Evolutionary conservation across 768 basidiomycete species (phyloP).

Genomic region (Kwoniella sp.): DNA sequence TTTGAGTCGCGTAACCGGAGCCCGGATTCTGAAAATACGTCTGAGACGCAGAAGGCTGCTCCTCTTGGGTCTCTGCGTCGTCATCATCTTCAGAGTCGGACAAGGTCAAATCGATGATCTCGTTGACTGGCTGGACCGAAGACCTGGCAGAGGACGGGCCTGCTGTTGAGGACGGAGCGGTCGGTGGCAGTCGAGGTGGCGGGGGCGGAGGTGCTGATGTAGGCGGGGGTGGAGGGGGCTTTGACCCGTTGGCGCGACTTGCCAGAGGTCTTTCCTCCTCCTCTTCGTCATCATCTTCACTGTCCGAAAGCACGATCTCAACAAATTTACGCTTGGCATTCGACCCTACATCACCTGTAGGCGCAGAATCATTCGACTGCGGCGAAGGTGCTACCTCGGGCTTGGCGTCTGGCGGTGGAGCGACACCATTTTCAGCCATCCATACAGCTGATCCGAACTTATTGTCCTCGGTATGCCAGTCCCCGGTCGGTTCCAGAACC

Average conservation of each 20-base stretch:
- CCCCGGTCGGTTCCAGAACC: slow-evolving; percentile 87
- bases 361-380: slow-evolving; percentile 2
- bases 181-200: slow-evolving; percentile 1
- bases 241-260: slow-evolving; percentile 14
- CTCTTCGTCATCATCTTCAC: slow-evolving; percentile 36
- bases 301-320: slow-evolving; percentile 39
- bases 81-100: slow-evolving; percentile 36
- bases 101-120: slow-evolving; percentile 42
- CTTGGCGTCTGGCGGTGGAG: slow-evolving; percentile 11
- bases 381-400: slow-evolving; percentile 14
- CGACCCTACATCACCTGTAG: neutral
- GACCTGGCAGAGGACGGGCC: slow-evolving; percentile 16
- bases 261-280: slow-evolving; percentile 17
- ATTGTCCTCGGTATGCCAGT: slow-evolving; percentile 92
- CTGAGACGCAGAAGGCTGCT: slow-evolving; percentile 14
- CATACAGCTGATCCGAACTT: slow-evolving; percentile 76
- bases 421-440: slow-evolving; percentile 57
- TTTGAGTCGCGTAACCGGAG: slow-evolving; percentile 40
- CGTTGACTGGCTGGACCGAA: slow-evolving; percentile 20
- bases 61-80: slow-evolving; percentile 13
- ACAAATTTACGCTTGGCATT: slow-evolving; percentile 42
- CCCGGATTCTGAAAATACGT: slow-evolving; percentile 44
- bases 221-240: slow-evolving; percentile 7
- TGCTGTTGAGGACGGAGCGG: slow-evolving; percentile 4
- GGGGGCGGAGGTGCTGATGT: neutral